Evolutionary conservation across 805 yeast species (phyloP).

Genomic region (Vanderwaltozyma tropicalis): DNA sequence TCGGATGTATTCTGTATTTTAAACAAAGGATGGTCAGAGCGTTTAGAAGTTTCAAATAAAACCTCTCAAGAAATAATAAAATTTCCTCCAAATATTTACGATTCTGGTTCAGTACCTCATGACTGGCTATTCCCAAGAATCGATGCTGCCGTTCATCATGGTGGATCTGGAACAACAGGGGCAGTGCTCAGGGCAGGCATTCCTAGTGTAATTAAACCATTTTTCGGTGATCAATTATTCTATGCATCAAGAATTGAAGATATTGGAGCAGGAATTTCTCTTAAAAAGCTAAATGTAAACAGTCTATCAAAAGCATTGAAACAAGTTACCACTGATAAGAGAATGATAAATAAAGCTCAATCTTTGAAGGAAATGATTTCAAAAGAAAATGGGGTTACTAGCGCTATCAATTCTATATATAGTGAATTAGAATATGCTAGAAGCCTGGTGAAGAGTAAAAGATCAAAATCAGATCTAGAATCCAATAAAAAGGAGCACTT

Average conservation of each 20-base stretch:
- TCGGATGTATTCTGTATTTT: constrained; percentile 81
- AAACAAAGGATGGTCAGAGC: constrained; percentile 92
- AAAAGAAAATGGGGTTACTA: constrained; percentile 69
- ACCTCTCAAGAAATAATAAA: constrained; percentile 30
- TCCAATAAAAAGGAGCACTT: too few relatives aligned
- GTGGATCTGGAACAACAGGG: constrained; percentile 96
- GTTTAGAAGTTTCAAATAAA: constrained; percentile 34
- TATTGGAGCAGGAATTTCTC: constrained; percentile 68
- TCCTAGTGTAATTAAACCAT: constrained; percentile 87
- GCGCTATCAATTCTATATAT: constrained; percentile 72
- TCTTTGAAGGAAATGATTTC: constrained; percentile 51
- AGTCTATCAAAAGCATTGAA: constrained; percentile 57
- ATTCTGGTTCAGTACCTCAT: constrained; percentile 72
- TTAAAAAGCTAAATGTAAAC: constrained; percentile 56
- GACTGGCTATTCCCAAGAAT: constrained; percentile 87
- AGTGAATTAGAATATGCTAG: constrained; percentile 68
- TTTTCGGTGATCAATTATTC: constrained; percentile 93
- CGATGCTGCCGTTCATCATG: constrained; percentile 95
- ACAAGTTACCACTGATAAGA: constrained; percentile 54
- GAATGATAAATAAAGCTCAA: constrained; percentile 59
- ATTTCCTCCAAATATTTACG: constrained; percentile 59
- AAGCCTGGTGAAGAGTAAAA: constrained; percentile 41
- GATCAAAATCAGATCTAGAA: background rate
- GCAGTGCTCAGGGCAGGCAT: constrained; percentile 77
- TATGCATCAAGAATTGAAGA: constrained; percentile 84